phyloP scores from a whole-genome alignment of 1,284 basidiomycete genomes.

The Hypsizygus ulmarius region DNA sequence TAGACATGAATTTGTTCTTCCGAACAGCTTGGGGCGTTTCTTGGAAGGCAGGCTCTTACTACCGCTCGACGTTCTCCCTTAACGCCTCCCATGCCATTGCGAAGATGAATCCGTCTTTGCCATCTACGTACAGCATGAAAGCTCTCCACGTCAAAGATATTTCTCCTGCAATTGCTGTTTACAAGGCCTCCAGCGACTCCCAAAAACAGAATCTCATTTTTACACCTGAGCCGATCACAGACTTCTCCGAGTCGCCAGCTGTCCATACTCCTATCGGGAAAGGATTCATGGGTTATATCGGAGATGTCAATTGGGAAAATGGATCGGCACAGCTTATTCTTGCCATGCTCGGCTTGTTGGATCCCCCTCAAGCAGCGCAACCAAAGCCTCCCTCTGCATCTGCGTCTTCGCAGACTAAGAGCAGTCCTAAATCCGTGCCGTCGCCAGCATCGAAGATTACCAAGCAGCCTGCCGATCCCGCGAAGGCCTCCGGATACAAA shows the following conservation, averaged over 20 bases:
- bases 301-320: conserved; percentile 34
- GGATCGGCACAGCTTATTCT: conserved; percentile 29
- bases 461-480: neutral
- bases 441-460: neutral
- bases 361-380: conserved; percentile 6
- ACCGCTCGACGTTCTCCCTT: conserved; percentile 18
- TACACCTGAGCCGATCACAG: conserved; percentile 17
- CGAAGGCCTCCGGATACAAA: neutral
- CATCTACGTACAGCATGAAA: conserved; percentile 21
- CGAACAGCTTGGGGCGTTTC: conserved; percentile 25
- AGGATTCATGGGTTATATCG: conserved; percentile 32
- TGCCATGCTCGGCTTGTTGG: conserved; percentile 34
- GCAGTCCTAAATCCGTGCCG: neutral
- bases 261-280: conserved; percentile 28
- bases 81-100: conserved; percentile 15
- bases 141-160: conserved; percentile 19
- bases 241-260: conserved; percentile 29
- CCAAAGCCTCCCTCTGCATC: neutral
- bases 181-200: conserved; percentile 12
- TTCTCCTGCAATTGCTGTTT: conserved; percentile 12
- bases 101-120: conserved; percentile 14
- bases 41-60: conserved; percentile 24
- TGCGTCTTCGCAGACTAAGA: neutral
- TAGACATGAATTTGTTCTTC: conserved; percentile 24
- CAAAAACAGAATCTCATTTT: conserved; percentile 27